A percentile compares a stretch with the other conserved stretches of the same genome.
Evolutionary conservation across 2,329 filamentous ascomycete species (phyloP).

Genomic region (Aquanectria penicillioides): DNA sequence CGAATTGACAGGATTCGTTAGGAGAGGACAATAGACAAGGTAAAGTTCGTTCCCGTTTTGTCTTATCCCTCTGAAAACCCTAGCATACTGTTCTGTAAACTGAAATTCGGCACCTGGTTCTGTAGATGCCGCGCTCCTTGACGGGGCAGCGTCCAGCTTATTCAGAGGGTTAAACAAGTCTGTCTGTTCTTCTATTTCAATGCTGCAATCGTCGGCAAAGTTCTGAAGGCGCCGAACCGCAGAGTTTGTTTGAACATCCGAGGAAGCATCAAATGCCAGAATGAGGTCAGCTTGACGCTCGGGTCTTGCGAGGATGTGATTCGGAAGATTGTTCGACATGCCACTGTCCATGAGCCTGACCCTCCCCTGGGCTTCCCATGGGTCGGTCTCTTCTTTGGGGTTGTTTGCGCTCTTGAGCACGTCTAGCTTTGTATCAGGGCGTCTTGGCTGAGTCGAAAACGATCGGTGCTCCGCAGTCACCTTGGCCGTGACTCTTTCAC

Average conservation of each 20-base stretch:
- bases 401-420: neutral
- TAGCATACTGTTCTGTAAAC: conserved; percentile 20
- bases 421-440: neutral
- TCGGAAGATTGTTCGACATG: conserved; percentile 37
- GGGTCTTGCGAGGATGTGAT: conserved; percentile 29
- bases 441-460: neutral
- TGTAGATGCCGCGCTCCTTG: too few relatives aligned
- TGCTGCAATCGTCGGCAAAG: conserved; percentile 32
- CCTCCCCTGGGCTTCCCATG: conserved; percentile 36
- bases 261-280: conserved; percentile 33
- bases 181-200: conserved; percentile 19
- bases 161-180: neutral
- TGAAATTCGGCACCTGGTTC: neutral
- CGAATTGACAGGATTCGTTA: conserved; percentile 21
- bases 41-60: conserved; percentile 22
- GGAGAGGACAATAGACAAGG: conserved; percentile 32
- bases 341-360: conserved; percentile 34
- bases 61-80: conserved; percentile 26
- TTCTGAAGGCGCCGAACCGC: conserved; percentile 31
- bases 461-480: conserved; percentile 5
- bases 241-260: conserved; percentile 28
- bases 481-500: conserved; percentile 9
- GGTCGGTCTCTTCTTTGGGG: accelerated
- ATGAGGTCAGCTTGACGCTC: conserved; percentile 32
- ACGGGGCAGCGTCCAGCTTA: too few relatives aligned